Base-by-base conservation (phyloP, 2,329 filamentous ascomycete genomes). In the Pseudocercospora pini-densiflorae region DNA sequence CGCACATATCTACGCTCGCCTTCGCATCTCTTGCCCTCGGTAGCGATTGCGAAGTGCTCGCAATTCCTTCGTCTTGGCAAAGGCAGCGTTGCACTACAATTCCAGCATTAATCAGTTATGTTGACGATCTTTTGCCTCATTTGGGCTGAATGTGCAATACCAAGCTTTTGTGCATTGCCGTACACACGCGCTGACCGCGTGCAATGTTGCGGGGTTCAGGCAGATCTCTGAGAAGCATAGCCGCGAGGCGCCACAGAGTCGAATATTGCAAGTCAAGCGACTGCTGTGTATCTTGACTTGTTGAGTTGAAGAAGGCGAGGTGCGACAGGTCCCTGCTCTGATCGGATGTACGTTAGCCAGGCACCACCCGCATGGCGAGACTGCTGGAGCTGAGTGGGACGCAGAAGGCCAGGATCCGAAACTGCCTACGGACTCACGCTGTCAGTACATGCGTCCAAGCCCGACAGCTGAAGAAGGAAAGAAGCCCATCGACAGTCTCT, bases 121-220 rank as follows among this genome's bases (percentile, higher is more conserved):
- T 49, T 33, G 62, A 23, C 33, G 62, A 63, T 63, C 62, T 63
- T 21, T 59, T 63, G n/a, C 62, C 29, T 12, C n/a, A 33, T 36
- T 14, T 29, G 59, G 62, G 53, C 49, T 54, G 31, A 54, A 63
- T 59, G 40, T 40, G 24, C 62, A 45, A 51, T 43, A 59, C 54
- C 62, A 59, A 63, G 62, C 62, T 59, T 63, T 63, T 59, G n/a
- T 33, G 23, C 45, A 31, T 61, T 49, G 43, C n/a, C 59, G 59
- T 61, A 49, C 47, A 49, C 43, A 47, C 43, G 43, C 43, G 43
- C 43, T 49, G n/a, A 23, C 45, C 45, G 45, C n/a, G 45, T 23
- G 43, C 45, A 12, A 21, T 49, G n/a, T 23, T 49, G 45, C 45
- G 45, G 45, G 45, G 45, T 49, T 49, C 12, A 49, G 9, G 43